Evolutionary conservation across 129 eudicot species (phyloP).

Genomic region (Lonicera japonica): DNA sequence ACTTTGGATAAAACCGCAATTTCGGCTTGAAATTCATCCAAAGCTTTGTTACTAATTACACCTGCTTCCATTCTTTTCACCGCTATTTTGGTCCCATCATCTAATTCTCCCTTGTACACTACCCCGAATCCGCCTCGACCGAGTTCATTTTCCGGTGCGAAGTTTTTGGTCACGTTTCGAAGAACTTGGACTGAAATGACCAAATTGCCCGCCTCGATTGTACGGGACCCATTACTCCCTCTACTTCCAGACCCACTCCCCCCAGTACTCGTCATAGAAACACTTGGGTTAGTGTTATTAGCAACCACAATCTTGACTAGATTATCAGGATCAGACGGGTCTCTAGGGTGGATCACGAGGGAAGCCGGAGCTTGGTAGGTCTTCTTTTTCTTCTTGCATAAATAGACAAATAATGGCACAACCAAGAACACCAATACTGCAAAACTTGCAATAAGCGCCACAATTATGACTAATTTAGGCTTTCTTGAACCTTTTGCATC

Average conservation of each 20-base stretch:
- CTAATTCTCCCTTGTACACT: constrained; percentile 91
- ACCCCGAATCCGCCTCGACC: constrained; percentile 97
- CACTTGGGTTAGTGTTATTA: constrained; percentile 22
- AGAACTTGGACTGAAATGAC: constrained; percentile 81
- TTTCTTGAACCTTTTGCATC: constrained; percentile 11
- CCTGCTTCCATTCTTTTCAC: constrained; percentile 95
- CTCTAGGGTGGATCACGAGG: constrained; percentile 64
- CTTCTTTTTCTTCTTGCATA: constrained; percentile 22
- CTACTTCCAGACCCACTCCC: constrained; percentile 47
- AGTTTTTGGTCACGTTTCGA: constrained; percentile 67
- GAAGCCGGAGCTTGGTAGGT: constrained; percentile 31
- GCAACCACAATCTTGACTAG: constrained; percentile 60
- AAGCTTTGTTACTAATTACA: constrained; percentile 53
- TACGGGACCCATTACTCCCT: constrained; percentile 39
- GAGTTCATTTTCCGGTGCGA: constrained; percentile 68
- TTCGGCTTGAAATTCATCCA: constrained; percentile 74
- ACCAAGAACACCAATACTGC: constrained; percentile 25
- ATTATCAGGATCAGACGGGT: constrained; percentile 49
- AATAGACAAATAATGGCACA: constrained; percentile 34
- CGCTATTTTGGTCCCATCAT: constrained; percentile 86
- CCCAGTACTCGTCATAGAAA: constrained; percentile 16
- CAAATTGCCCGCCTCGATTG: constrained; percentile 60
- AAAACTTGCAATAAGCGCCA: constrained; percentile 38
- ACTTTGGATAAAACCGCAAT: constrained; percentile 86
- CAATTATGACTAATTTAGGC: constrained; percentile 23